These are phyloP conservation scores for Teratosphaeria zuluensis DNA, from an alignment of 2,329 filamentous ascomycete genomes.

Conservation along the genomic window DNA sequence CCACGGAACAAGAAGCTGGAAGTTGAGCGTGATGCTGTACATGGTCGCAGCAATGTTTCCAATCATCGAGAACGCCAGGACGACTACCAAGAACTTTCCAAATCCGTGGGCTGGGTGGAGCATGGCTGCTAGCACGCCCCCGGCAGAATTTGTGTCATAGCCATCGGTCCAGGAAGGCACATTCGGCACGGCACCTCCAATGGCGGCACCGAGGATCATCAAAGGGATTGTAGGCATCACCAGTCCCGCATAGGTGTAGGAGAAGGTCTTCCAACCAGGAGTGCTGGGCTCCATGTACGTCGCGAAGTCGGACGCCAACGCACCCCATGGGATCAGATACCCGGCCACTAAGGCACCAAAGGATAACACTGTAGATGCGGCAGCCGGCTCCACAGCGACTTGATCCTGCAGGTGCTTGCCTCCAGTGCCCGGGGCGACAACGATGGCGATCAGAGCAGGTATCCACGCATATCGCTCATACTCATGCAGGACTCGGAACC, in stretches of 20 bases:
- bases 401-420: background rate
- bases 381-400: background rate
- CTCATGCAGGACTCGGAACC: slow-evolving; percentile 36
- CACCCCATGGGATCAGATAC: slow-evolving; percentile 45
- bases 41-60: slow-evolving; percentile 37
- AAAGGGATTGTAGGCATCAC: slow-evolving; percentile 26
- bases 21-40: slow-evolving; percentile 37
- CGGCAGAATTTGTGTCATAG: slow-evolving; percentile 29
- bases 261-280: slow-evolving; percentile 28
- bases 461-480: background rate
- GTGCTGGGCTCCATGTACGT: slow-evolving; percentile 34
- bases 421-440: background rate
- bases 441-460: background rate
- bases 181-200: slow-evolving; percentile 28
- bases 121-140: slow-evolving; percentile 31
- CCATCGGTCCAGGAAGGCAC: slow-evolving; percentile 23
- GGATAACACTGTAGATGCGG: background rate
- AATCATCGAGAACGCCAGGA: slow-evolving; percentile 33
- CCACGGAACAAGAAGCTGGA: slow-evolving; percentile 28
- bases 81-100: slow-evolving; percentile 34
- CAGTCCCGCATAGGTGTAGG: slow-evolving; percentile 29
- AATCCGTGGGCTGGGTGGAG: slow-evolving; percentile 33
- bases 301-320: slow-evolving; percentile 32
- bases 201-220: slow-evolving; percentile 32
- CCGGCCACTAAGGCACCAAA: background rate